Evolutionary conservation across 1,139 yeast species (phyloP), one percentile per base, ranked within the genome.

Genomic region (Debaryomycetaceae sp.): DNA sequence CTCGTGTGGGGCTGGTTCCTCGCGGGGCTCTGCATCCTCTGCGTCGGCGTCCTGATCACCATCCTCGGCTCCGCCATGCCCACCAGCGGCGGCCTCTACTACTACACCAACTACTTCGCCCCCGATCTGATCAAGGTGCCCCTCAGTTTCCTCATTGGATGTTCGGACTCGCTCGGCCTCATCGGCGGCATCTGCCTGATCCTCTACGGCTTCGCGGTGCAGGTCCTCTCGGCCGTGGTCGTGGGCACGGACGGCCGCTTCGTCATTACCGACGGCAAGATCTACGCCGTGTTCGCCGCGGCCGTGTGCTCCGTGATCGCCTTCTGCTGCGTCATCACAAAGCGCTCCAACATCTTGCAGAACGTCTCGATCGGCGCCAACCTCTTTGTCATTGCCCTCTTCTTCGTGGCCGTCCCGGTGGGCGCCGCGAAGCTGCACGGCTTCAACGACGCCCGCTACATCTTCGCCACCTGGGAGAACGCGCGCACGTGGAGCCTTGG

Each of bases 1-100:
- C 60, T 73, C 15, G 68, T 75, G 13, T 78, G 85, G 83, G 82
- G 85, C 30, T 79, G 85, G 83, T 62, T 77, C 32, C 57, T 67
- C 29, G 68, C 77, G 25, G 69, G 72, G n/a, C 37, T 64, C 30
- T 76, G 77, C 37, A 69, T 78, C 35, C 48, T 75, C 30, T 53
- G 65, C 34, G 68, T 73, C 32, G 85, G 83, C 10, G 39, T 65
- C 32, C 64, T 78, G n/a, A 75, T 77, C 60, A 69, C 81, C 12
- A 76, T 76, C 37, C 53, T 76, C 30, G 78, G 79, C 1, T 68
- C 77, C 19, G 68, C 81, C n/a, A 70, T 74, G 46, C 86, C 86
- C 29, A 76, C 86, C 3, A 65, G 77, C 15, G 85, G 86, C 15
- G 39, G 33, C 18, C 34, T 42, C 12, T 36, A 75, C 47, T 75